These are phyloP conservation scores for Hypoxylon lenormandii DNA, from an alignment of 495 filamentous ascomycete species.

Conservation along the genomic window DNA sequence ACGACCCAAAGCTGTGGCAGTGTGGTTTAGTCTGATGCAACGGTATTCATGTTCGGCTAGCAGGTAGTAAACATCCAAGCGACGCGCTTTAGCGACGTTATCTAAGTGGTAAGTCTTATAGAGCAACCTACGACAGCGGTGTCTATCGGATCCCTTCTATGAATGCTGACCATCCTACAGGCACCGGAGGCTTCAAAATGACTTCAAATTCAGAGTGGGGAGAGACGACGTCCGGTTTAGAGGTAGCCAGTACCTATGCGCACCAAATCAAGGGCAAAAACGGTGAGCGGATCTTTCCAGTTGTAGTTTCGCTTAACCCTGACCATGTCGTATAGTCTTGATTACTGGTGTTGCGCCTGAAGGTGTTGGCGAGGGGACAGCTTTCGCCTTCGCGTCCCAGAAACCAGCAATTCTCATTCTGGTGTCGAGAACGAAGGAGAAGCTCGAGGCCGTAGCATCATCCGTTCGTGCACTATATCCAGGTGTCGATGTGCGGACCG, in stretches of 20 bases:
- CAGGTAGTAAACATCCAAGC: conserved; percentile 2
- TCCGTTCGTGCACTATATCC: conserved; percentile 55
- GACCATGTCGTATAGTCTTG: conserved; percentile 49
- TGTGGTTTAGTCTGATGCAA: conserved; percentile 11
- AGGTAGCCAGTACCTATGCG: conserved; percentile 59
- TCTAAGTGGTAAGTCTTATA: not conserved
- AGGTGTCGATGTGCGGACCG: conserved; percentile 51
- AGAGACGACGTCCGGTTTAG: conserved; percentile 56
- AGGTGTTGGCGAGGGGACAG: conserved; percentile 66
- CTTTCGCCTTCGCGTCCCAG: conserved; percentile 66
- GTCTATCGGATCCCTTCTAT: not conserved
- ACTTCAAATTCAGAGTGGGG: conserved; percentile 60
- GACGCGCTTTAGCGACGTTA: no score
- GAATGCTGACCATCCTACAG: not conserved
- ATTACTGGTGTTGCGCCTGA: conserved; percentile 66
- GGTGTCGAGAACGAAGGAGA: conserved; percentile 64
- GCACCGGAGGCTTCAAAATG: conserved; percentile 40
- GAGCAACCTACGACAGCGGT: not conserved
- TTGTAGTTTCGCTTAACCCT: not conserved
- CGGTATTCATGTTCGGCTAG: conserved; percentile 32
- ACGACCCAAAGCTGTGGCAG: conserved; percentile 13
- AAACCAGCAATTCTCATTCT: conserved; percentile 64
- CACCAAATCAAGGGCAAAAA: conserved; percentile 54
- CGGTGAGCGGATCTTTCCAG: conserved; percentile 35
- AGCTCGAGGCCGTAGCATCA: conserved; percentile 62